Percentiles rank a stretch among this genome's conserved stretches.
These are phyloP conservation scores for Tolypocladium guangdongense DNA, from an alignment of 2,329 filamentous ascomycete species.

Conservation along the genomic window DNA sequence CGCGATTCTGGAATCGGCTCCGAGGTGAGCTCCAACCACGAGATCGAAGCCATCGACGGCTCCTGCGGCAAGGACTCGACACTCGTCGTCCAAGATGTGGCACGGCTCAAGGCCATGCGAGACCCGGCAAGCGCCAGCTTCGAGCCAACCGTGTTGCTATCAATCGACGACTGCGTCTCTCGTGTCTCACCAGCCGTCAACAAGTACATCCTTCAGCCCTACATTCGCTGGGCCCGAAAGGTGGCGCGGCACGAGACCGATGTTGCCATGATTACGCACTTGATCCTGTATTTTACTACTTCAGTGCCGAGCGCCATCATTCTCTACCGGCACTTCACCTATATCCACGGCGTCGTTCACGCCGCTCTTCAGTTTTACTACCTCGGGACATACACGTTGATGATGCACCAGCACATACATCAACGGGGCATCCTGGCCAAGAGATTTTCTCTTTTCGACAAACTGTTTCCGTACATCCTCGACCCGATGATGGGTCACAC, in stretches of 20 bases:
- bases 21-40: constrained; percentile 1
- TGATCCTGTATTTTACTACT: constrained; percentile 60
- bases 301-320: constrained; percentile 57
- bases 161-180: constrained; percentile 26
- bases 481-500: constrained; percentile 75
- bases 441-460: constrained; percentile 45
- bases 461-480: constrained; percentile 58
- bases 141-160: constrained; percentile 34
- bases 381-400: constrained; percentile 63
- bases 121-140: constrained; percentile 28
- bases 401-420: constrained; percentile 82
- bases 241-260: constrained; percentile 58
- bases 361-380: constrained; percentile 55
- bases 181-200: constrained; percentile 28
- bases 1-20: constrained; percentile 6
- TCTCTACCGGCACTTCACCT: constrained; percentile 56
- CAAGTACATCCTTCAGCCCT: constrained; percentile 45
- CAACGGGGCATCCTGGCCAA: constrained; percentile 56
- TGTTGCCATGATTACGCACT: constrained; percentile 67
- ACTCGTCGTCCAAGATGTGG: constrained; percentile 12
- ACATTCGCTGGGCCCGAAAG: constrained; percentile 41
- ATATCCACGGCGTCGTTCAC: constrained; percentile 56
- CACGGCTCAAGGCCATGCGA: constrained; percentile 28
- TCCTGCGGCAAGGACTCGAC: not conserved
- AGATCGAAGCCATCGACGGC: not conserved